Evolutionary conservation across 495 filamentous ascomycete genomes (phyloP).

Genomic region (Penicillium diatomitis): DNA sequence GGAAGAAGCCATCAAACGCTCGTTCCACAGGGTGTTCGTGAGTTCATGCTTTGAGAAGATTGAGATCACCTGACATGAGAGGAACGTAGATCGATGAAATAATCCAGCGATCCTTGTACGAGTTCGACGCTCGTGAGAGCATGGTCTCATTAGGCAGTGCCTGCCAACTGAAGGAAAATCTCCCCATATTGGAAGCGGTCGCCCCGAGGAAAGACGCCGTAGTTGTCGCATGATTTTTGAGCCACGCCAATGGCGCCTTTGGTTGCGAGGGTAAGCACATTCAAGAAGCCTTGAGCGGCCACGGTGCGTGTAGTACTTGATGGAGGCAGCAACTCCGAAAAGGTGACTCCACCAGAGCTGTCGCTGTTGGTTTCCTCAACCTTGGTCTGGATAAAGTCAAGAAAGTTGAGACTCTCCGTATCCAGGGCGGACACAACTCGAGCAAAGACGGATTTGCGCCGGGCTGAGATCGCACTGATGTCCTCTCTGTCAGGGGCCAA

Average conservation of each 20-base stretch:
- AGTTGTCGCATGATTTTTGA: constrained; percentile 17
- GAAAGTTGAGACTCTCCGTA: constrained; percentile 49
- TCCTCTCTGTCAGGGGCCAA: constrained; percentile 28
- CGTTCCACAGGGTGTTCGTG: no score
- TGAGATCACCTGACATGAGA: neutral
- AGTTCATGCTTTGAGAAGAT: no score
- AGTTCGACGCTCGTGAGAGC: neutral
- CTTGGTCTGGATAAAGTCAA: constrained; percentile 43
- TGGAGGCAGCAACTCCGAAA: constrained; percentile 53
- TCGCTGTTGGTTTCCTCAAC: constrained; percentile 1
- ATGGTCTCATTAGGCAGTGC: neutral
- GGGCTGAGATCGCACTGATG: constrained; percentile 30
- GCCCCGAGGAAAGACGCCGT: constrained; percentile 13
- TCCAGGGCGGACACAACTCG: constrained; percentile 44
- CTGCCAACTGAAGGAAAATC: constrained; percentile 8
- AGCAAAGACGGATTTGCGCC: constrained; percentile 31
- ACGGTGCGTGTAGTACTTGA: constrained; percentile 44
- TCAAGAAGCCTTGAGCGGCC: constrained; percentile 64
- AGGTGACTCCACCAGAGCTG: constrained; percentile 25
- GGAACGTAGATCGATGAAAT: neutral
- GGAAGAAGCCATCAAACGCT: no score
- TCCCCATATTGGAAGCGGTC: constrained; percentile 24
- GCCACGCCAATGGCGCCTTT: constrained; percentile 38
- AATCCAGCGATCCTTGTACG: neutral
- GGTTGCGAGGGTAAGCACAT: constrained; percentile 61